Base-by-base conservation (phyloP, 768 basidiomycete species). In the Flagelloscypha sp. region DNA sequence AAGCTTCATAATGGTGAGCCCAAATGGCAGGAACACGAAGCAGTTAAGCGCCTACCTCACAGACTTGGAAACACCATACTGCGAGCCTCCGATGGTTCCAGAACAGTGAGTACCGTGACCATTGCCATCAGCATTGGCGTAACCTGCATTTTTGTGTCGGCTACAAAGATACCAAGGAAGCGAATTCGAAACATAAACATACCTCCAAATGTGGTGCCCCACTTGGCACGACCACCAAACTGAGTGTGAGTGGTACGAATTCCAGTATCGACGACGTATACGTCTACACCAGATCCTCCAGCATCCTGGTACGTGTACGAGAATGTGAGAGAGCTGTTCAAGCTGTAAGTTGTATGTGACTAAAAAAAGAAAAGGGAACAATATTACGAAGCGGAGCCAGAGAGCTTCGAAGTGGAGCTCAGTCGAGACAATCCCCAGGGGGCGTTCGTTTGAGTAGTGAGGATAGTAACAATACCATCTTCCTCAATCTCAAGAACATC, bases 241-340 rank as follows among this genome's bases (percentile, higher is more conserved):
- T 62, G 46, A 12, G 30, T 31, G 62, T 64, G 41, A 13, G n/a
- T n/a, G n/a, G n/a, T 50, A 59, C 79, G 73, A 65, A 84, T 73
- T 48, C 78, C 77, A 6, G 74, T 76, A 47, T 73, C 72, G 42
- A 74, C 56, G 42, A 72, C 57, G 40, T 72, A 72, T 41, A 76
- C 83, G 40, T 81, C 77, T 6, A 84, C 82, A 42, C 80, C 82
- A 30, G 74, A 66, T 30, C 82, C 81, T 4, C 72, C 79, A 3
- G 60, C 24, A 1, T 47, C 7, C 30, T 74, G 61, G 49, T 74
- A 74, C 34, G 67, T 56, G 52, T 84, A 84, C 49, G 64, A 65
- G 36, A n/a, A n/a, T n/a, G n/a, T n/a, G n/a, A n/a, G n/a, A n/a
- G n/a, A n/a, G n/a, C n/a, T n/a, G n/a, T n/a, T n/a, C n/a, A n/a